phyloP scores from a whole-genome alignment of 371 early-diverging fungal species.

The Apophysomyces trapeziformis region DNA sequence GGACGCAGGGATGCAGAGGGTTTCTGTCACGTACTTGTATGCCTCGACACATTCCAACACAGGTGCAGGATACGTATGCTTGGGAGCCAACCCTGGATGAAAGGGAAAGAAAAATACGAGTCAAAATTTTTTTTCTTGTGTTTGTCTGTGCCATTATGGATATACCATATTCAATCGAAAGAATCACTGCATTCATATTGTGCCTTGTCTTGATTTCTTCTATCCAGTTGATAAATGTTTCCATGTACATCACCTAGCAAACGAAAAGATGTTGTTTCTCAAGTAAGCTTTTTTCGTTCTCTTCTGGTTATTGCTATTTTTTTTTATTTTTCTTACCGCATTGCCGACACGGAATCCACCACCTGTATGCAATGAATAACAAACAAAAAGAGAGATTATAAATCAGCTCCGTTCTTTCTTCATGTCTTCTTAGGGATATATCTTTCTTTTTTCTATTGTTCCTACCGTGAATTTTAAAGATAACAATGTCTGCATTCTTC shows the following conservation, averaged over 20 bases:
- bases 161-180: slow-evolving; percentile 60
- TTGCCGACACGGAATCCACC: slow-evolving; percentile 49
- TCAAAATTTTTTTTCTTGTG: background rate
- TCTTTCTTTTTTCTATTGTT: too few species aligned
- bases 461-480: slow-evolving; percentile 45
- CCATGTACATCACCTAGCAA: slow-evolving; percentile 47
- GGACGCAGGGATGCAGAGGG: slow-evolving; percentile 33
- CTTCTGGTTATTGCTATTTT: too few species aligned
- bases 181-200: slow-evolving; percentile 52
- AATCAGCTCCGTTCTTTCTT: background rate
- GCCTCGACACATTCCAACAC: slow-evolving; percentile 50
- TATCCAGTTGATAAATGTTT: slow-evolving; percentile 50
- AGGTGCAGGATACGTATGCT: slow-evolving; percentile 51
- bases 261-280: background rate
- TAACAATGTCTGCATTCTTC: slow-evolving; percentile 37
- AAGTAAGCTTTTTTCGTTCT: background rate
- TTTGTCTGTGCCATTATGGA: background rate
- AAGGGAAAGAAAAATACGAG: background rate
- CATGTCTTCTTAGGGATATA: too few species aligned
- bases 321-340: background rate
- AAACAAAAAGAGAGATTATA: background rate
- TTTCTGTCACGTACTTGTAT: slow-evolving; percentile 47
- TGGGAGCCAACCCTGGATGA: slow-evolving; percentile 38
- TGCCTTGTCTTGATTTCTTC: slow-evolving; percentile 49
- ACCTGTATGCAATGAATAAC: slow-evolving; percentile 19